These are phyloP conservation scores for Penicillium dipodomyicola DNA, from an alignment of 495 filamentous ascomycete genomes.

Conservation along the genomic window DNA sequence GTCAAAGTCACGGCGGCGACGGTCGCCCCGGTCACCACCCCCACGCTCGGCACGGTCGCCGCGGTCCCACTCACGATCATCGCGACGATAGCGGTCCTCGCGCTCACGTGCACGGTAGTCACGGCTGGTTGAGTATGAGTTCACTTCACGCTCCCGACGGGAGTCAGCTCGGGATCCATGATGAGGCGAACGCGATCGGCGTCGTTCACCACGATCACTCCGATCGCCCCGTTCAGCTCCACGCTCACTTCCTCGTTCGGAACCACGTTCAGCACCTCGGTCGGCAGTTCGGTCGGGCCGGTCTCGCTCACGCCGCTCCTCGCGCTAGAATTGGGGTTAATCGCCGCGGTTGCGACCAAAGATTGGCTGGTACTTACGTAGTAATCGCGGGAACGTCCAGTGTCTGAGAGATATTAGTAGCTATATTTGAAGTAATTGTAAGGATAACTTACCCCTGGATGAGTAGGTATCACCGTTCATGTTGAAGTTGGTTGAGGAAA, in stretches of 20 bases:
- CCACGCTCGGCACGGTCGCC: constrained; percentile 46
- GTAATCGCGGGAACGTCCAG: constrained; percentile 72
- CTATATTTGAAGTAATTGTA: neutral
- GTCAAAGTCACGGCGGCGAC: constrained; percentile 31
- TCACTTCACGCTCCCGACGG: constrained; percentile 68
- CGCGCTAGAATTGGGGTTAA: constrained; percentile 44
- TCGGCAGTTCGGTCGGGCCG: constrained; percentile 31
- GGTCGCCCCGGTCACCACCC: constrained; percentile 38
- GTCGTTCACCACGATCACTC: constrained; percentile 58
- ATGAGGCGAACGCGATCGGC: constrained; percentile 75
- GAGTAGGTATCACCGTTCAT: constrained; percentile 92
- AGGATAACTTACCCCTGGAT: constrained; percentile 62
- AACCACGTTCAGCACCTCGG: constrained; percentile 22
- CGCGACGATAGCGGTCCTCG: constrained; percentile 71
- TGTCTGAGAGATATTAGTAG: constrained; percentile 45
- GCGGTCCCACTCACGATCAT: constrained; percentile 54
- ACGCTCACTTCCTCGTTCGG: constrained; percentile 3
- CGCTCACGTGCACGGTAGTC: constrained; percentile 89
- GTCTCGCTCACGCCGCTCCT: constrained; percentile 53
- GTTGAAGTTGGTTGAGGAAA: constrained; percentile 33
- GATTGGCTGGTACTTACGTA: constrained; percentile 51
- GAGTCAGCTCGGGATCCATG: constrained; percentile 54
- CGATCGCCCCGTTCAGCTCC: constrained; percentile 35
- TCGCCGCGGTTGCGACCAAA: constrained; percentile 26
- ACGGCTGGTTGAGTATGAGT: constrained; percentile 86